Evolutionary conservation across 2,329 filamentous ascomycete species (phyloP).

Genomic region (Neopestalotiopsis rosae): DNA sequence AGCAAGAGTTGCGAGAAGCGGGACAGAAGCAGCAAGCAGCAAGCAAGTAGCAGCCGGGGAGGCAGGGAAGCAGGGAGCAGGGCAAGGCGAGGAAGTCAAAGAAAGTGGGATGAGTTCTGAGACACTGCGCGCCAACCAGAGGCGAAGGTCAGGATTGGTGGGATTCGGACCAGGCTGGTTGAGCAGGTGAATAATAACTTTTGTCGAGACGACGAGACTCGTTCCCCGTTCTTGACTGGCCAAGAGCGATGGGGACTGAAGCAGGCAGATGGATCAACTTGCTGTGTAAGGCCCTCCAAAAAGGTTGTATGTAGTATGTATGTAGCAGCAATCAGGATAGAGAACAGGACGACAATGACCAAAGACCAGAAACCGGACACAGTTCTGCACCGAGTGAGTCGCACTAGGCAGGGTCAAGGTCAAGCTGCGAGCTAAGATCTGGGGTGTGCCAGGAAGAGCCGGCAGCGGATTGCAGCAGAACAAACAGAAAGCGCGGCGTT

Average conservation of each 20-base stretch:
- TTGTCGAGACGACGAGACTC: not conserved
- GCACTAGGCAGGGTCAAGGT: conserved; percentile 26
- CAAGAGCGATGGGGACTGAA: not conserved
- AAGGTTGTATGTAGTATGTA: not conserved
- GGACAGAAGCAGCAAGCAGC: not conserved
- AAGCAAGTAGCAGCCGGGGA: not conserved
- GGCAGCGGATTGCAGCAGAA: conserved; percentile 33
- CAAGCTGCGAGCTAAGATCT: conserved; percentile 33
- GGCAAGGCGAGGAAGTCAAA: not conserved
- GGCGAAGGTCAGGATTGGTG: conserved; percentile 19
- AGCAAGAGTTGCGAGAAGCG: not conserved
- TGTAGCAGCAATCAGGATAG: not conserved
- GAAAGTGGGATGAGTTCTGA: conserved; percentile 15
- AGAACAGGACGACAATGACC: not conserved
- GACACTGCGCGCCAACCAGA: conserved; percentile 17
- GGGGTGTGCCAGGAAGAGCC: conserved; percentile 30
- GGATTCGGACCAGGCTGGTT: conserved; percentile 18
- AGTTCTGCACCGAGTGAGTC: conserved; percentile 13
- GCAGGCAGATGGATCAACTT: not conserved
- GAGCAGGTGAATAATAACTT: conserved; percentile 2
- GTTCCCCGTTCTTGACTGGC: conserved; percentile 14
- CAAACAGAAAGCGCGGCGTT: conserved; percentile 28
- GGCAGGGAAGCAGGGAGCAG: not conserved
- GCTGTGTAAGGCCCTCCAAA: conserved; percentile 1
- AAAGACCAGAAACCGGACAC: not conserved